A percentile compares a stretch with the other conserved stretches of the same genome.
phyloP scores from a whole-genome alignment of 768 basidiomycete genomes.

The Lactarius sp. region DNA sequence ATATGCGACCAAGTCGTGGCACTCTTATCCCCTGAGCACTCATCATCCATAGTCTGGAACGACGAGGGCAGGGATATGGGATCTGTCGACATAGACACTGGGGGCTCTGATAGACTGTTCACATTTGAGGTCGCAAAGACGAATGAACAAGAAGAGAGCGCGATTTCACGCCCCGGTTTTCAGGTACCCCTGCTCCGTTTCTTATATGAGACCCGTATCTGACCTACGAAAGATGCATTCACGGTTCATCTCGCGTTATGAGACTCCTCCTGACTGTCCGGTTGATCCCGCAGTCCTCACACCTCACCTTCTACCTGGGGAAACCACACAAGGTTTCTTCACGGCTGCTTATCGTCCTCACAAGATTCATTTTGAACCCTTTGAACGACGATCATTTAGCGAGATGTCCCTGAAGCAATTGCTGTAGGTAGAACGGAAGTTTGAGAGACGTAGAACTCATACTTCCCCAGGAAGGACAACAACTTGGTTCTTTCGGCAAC shows the following conservation, averaged over 20 bases:
- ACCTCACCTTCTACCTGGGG: too few species aligned
- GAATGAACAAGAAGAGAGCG: too few species aligned
- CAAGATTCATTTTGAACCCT: too few species aligned
- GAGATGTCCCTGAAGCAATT: too few species aligned
- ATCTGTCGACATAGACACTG: slow-evolving; percentile 6
- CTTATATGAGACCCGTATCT: not conserved
- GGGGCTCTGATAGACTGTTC: slow-evolving; percentile 44
- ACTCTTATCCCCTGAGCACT: slow-evolving; percentile 46
- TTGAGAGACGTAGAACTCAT: not conserved
- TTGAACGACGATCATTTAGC: too few species aligned
- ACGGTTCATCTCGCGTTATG: not conserved
- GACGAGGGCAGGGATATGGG: slow-evolving; percentile 30
- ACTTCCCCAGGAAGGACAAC: too few species aligned
- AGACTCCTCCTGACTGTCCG: not conserved
- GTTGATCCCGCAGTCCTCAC: too few species aligned
- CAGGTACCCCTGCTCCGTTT: slow-evolving; percentile 32
- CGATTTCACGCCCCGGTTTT: slow-evolving; percentile 23
- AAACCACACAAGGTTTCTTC: too few species aligned
- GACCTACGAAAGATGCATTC: slow-evolving; percentile 1
- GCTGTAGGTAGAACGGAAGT: too few species aligned
- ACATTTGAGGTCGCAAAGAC: slow-evolving; percentile 38
- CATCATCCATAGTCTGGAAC: slow-evolving; percentile 42
- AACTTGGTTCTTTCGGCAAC: too few species aligned
- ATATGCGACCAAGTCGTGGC: slow-evolving; percentile 24
- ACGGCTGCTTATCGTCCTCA: too few species aligned